Conservation (phyloP, 2,329 filamentous ascomycete genomes). For the Aspergillus sp. region DNA sequence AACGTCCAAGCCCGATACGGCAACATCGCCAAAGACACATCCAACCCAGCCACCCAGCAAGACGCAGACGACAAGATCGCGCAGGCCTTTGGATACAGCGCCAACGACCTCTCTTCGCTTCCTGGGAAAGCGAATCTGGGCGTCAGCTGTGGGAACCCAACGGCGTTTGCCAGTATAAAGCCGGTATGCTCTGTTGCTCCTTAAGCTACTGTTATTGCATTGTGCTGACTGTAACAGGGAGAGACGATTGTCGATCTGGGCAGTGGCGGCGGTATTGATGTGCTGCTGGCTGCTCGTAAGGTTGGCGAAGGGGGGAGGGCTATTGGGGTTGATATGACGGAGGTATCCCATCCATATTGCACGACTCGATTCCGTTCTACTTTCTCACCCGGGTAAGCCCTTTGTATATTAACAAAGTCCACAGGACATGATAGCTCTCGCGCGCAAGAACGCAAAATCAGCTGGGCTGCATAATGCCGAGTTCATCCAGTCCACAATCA, state of each 20-base stretch:
- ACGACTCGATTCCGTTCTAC: too few species aligned
- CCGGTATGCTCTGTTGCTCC: slow-evolving; percentile 18
- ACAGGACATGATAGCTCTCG: slow-evolving; percentile 57
- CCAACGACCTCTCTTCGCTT: slow-evolving; percentile 47
- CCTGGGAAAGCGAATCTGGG: slow-evolving; percentile 54
- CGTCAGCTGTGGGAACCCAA: slow-evolving; percentile 56
- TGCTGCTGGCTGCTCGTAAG: slow-evolving; percentile 54
- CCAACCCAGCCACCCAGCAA: neutral
- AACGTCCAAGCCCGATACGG: slow-evolving; percentile 12
- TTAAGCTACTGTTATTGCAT: neutral
- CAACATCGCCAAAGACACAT: neutral
- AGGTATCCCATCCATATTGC: slow-evolving; percentile 34
- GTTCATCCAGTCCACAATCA: slow-evolving; percentile 56
- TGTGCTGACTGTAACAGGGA: slow-evolving; percentile 31
- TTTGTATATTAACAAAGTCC: too few species aligned
- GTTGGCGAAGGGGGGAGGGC: slow-evolving; percentile 51
- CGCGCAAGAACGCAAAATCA: slow-evolving; percentile 46
- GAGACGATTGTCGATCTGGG: slow-evolving; percentile 61
- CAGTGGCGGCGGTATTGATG: slow-evolving; percentile 58
- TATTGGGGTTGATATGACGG: slow-evolving; percentile 62
- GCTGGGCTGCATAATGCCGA: slow-evolving; percentile 45
- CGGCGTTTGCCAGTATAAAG: slow-evolving; percentile 49
- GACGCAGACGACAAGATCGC: slow-evolving; percentile 37
- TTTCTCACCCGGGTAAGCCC: too few species aligned
- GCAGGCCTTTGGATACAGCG: slow-evolving; percentile 54